phyloP scores from a whole-genome alignment of 352 stramenopile genomes.

The Phytophthora kernoviae region DNA sequence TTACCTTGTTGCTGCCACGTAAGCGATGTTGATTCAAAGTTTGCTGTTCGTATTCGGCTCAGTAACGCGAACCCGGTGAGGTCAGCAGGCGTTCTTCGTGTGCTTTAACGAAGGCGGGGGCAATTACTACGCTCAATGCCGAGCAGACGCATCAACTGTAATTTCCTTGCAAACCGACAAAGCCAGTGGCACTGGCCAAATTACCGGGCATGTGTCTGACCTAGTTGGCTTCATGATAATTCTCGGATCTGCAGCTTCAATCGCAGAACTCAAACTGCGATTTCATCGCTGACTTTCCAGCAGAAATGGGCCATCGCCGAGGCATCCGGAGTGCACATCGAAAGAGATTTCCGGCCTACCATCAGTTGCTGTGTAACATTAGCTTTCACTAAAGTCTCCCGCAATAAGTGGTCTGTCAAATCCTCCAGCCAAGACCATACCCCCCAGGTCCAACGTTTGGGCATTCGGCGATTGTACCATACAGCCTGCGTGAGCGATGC shows the following conservation, averaged over 20 bases:
- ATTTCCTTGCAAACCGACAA: not conserved
- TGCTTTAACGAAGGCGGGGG: too few species aligned
- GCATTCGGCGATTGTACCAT: not conserved
- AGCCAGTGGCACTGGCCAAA: not conserved
- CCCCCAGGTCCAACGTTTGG: not conserved
- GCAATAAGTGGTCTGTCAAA: not conserved
- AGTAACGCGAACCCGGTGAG: too few species aligned
- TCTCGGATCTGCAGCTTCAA: conserved; percentile 24
- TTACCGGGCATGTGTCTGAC: not conserved
- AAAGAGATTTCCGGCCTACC: conserved; percentile 17
- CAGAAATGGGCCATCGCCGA: conserved; percentile 27
- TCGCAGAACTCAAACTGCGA: not conserved
- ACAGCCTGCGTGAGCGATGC: conserved; percentile 19
- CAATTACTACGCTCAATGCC: not conserved
- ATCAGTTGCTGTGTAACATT: conserved; percentile 27
- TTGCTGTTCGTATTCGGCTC: conserved; percentile 21
- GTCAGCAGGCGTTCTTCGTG: too few species aligned
- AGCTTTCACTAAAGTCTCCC: conserved; percentile 11
- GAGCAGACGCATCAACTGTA: not conserved
- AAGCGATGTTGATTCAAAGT: not conserved
- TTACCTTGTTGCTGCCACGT: conserved; percentile 5
- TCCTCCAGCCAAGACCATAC: not conserved
- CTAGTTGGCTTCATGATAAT: conserved; percentile 12
- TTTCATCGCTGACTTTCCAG: not conserved
- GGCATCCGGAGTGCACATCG: conserved; percentile 20